Evolutionary conservation across 495 filamentous ascomycete species (phyloP), one percentile per base, ranked within the genome.

Genomic region (Cladorrhinum samala): DNA sequence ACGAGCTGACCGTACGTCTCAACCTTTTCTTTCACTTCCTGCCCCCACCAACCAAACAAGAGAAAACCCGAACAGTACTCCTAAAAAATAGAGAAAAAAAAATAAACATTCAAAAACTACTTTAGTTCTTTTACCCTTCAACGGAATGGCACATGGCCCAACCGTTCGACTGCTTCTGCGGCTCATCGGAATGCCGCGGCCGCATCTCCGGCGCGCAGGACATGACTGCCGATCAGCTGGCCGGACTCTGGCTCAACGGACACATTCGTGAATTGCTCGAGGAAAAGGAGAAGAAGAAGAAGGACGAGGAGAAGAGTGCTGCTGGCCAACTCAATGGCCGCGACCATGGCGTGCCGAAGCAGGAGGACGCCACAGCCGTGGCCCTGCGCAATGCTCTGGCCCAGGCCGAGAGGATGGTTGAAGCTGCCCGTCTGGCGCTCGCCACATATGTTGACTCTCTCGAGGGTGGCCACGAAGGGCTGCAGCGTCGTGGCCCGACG

Each of bases 141-240:
- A 84, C 84, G 3, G 86, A 90, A 68, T 90, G 83, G 83, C 60
- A 77, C 52, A 89, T 89, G 85, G 81, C 81, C 40, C 84, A 89
- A 69, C 72, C 81, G 16, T 90, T 90, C 58, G 69, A 80, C 53
- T 90, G 86, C 62, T 69, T 66, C 36, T 90, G 86, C 63, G 77
- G 78, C 8, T 71, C 62, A 19, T 60, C 66, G 0, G 59, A 63
- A 37, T 85, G 82, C 61, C 69, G 68, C 52, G 79, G 77, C 13
- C 64, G 57, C 48, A 79, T 83, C 49, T 59, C 58, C 30, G 82
- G 82, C n/a, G 81, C 81, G 16, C 67, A 68, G 51, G 70, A 76
- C 56, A 80, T 84, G 77, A 57, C 60, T 13, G 54, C 48, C 20
- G 58, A 66, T 25, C 65, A 76, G 50, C 64, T 84, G 47, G 59